Base-by-base conservation (phyloP, 2,329 filamentous ascomycete species). In the Beauveria pseudobassiana region DNA sequence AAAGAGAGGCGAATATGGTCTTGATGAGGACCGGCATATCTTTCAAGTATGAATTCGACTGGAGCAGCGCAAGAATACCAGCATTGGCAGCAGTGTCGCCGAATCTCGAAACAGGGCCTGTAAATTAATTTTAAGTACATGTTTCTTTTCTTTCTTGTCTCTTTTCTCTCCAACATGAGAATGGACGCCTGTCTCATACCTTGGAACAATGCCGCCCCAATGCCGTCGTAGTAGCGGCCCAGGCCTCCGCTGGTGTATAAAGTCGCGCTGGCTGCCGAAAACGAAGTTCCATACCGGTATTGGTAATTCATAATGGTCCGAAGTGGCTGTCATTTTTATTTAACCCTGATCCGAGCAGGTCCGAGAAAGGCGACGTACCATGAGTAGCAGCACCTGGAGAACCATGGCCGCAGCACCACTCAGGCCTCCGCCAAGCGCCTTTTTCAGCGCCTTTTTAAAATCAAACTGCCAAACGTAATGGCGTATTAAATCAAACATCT, bases 241-340 rank as follows among this genome's bases (percentile, higher is more conserved):
- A 77, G 59, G 0, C 77, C 77, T 3, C 78, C 76, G 7, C 78
- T 74, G 0, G 69, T 64, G 59, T 78, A 78, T 2, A 80, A 71
- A 0, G 74, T 78, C 18, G 68, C 65, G 1, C 73, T 75, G 0
- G 78, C 77, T 1, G 65, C 56, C 3, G 71, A 72, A 60, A 80
- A 80, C 0, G 74, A 71, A 0, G 72, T 74, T 1, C 78, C 78
- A 45, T 75, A 77, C 2, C 78, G 78, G 59, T 80, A 80, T 63
- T 80, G 78, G 50, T 80, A 80, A 67, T 80, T 80, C 78, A 80
- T 80, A 14, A 80, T 77, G 0, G 78, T 80, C 5, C 78, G 74
- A 3, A 80, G 68, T 3, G 78, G 78, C 78, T 80, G 52, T 4
- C 1, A 1, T 2, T 30, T 16, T n/a, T 1, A 0, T 7, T 34